Percentiles rank a stretch among this genome's conserved stretches.
These are phyloP conservation scores for Trichoderma virens DNA, from an alignment of 495 filamentous ascomycete genomes.

Conservation along the genomic window DNA sequence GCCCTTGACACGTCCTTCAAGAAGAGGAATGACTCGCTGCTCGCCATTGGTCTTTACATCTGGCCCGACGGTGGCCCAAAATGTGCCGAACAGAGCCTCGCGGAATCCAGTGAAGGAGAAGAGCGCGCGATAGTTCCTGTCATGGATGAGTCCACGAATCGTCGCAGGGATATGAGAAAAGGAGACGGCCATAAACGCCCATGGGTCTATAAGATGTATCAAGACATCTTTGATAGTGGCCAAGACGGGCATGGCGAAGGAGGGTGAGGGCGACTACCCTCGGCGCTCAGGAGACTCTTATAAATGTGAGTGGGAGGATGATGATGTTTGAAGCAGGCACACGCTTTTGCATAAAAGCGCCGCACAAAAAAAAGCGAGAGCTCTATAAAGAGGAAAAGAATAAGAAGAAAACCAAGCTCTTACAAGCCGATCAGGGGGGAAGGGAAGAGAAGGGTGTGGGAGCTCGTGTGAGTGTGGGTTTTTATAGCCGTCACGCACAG, in stretches of 20 bases:
- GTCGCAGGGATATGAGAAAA: slow-evolving; percentile 15
- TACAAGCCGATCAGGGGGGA: not conserved
- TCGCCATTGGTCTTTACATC: slow-evolving; percentile 21
- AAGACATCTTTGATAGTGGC: not conserved
- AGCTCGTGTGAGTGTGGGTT: not conserved
- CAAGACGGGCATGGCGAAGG: not conserved
- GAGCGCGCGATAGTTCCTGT: slow-evolving; percentile 20
- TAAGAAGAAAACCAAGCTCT: not conserved
- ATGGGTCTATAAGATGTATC: not conserved
- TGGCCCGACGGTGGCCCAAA: slow-evolving; percentile 40
- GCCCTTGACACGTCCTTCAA: slow-evolving; percentile 26
- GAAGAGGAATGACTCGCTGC: slow-evolving; percentile 30
- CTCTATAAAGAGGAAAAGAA: not conserved
- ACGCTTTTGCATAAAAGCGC: not conserved
- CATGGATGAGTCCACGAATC: slow-evolving; percentile 23
- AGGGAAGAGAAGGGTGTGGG: not conserved
- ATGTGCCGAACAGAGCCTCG: slow-evolving; percentile 40
- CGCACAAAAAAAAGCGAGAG: not conserved
- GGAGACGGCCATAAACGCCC: not conserved
- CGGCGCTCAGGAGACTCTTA: not conserved
- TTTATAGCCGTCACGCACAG: not conserved
- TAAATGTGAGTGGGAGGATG: not conserved
- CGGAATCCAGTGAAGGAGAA: slow-evolving; percentile 27
- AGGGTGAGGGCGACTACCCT: not conserved
- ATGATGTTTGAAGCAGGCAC: not conserved